A percentile compares a stretch with the other conserved stretches of the same genome.
phyloP scores from a whole-genome alignment of 305 asterid species.

The Plantago coronopus region DNA sequence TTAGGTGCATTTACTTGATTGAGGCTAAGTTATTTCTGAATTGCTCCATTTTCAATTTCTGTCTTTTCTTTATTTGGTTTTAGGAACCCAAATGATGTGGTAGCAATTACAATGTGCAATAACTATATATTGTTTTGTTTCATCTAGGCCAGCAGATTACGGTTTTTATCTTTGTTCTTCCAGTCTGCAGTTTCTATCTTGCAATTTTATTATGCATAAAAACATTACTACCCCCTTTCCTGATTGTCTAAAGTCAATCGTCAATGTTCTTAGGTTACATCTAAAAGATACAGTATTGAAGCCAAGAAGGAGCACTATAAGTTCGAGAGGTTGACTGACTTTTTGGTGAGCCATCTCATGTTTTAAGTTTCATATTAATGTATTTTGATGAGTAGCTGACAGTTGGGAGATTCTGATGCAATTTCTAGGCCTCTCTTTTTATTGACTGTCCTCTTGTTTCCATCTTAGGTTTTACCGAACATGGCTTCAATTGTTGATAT shows the following conservation, averaged over 20 bases:
- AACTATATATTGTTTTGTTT: conserved; percentile 12
- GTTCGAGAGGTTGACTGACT: conserved; percentile 67
- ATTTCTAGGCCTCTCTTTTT: conserved; percentile 16
- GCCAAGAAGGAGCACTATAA: conserved; percentile 83
- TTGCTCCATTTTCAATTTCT: neutral
- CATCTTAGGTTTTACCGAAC: conserved; percentile 76
- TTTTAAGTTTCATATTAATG: conserved; percentile 19
- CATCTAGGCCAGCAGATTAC: conserved; percentile 1
- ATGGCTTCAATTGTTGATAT: conserved; percentile 84
- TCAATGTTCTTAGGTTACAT: conserved; percentile 62
- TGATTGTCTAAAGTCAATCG: conserved; percentile 23
- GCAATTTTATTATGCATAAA: conserved; percentile 6
- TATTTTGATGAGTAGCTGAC: conserved; percentile 14
- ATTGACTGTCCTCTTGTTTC: conserved; percentile 23
- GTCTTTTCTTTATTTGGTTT: neutral
- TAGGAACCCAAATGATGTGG: conserved; percentile 12
- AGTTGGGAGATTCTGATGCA: conserved; percentile 11
- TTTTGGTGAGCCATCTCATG: conserved; percentile 56
- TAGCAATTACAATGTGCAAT: conserved; percentile 13
- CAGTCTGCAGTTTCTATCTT: conserved; percentile 7
- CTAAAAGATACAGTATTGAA: conserved; percentile 75
- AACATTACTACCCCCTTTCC: conserved; percentile 1
- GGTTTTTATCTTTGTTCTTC: neutral
- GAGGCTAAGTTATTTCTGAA: too few relatives aligned
- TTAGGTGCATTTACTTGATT: neutral